Base-by-base conservation (phyloP, 352 stramenopile genomes). In the Pythium scleroteichum region DNA sequence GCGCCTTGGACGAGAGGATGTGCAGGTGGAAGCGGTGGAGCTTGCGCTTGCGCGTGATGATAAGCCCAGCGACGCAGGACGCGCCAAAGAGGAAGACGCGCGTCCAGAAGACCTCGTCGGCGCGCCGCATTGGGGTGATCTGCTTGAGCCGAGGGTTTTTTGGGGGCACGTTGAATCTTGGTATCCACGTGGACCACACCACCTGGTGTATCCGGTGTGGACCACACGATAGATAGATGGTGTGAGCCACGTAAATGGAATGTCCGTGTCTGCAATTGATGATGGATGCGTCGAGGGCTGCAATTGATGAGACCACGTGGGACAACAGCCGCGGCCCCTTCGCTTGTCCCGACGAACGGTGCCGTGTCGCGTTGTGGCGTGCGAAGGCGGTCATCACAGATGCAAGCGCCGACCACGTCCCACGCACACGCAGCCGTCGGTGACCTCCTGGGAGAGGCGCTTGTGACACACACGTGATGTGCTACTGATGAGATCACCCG, bases 1-100 rank as follows among this genome's bases (percentile, higher is more conserved):
- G 72, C 42, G 72, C 72, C 60, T 89, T 89, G 54, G 76, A 64
- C 47, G 78, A 80, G 41, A 92, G 66, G 46, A 92, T 80, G 60
- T 88, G 80, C 47, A 80, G 51, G 52, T 92, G 80, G 58, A 92
- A 82, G 57, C 79, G 72, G 22, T 66, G 78, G 24, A 92, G 79
- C 67, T 88, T 87, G 49, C 81, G 74, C 42, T 87, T 85, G 53
- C 83, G 80, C 22, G 72, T 71, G 39, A 90, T 71, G 50, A 92
- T 73, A 20, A 92, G 73, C 0, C 83, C 83, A 9, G 76, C 78
- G 13, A 92, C 71, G 53, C 78, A 88, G 13, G 82, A 82, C 38
- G 79, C 79, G 47, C 79, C 77, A 56, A 92, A 85, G 2, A 85
- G 69, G 68, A 92, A 92, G 23, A 86, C 68, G 55, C 79, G 77